A percentile compares a stretch with the other conserved stretches of the same genome.
Evolutionary conservation across 352 stramenopile species (phyloP).

Genomic region (Salisapilia sapeloensis): DNA sequence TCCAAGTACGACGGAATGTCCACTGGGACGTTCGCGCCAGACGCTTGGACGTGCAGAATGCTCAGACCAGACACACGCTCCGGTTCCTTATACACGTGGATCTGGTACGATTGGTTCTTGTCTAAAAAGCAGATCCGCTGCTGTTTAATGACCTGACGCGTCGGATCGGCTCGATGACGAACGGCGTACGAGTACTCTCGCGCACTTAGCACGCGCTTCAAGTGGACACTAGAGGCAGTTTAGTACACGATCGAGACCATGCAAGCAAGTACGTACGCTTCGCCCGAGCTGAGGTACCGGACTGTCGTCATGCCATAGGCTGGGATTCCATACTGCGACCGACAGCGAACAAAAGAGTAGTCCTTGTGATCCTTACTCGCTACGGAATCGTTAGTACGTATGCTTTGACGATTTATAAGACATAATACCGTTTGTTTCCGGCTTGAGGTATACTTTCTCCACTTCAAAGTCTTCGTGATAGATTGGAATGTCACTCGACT

Average conservation of each 20-base stretch:
- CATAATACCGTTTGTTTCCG: constrained; percentile 29
- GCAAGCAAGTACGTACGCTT: constrained; percentile 29
- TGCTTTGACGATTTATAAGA: neutral
- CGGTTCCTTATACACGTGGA: constrained; percentile 77
- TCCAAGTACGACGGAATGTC: constrained; percentile 59
- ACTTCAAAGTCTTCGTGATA: constrained; percentile 78
- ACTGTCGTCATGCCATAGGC: constrained; percentile 79
- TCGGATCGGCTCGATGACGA: constrained; percentile 47
- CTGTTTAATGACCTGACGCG: constrained; percentile 71
- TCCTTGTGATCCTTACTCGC: constrained; percentile 44
- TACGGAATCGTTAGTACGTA: neutral
- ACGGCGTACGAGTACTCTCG: constrained; percentile 76
- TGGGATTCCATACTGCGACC: constrained; percentile 68
- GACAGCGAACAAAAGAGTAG: constrained; percentile 74
- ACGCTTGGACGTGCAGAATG: constrained; percentile 65
- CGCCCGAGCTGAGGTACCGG: constrained; percentile 53
- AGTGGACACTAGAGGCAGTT: constrained; percentile 39
- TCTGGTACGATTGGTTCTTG: constrained; percentile 76
- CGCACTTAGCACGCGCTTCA: constrained; percentile 69
- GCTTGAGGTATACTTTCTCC: constrained; percentile 73
- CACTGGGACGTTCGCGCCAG: constrained; percentile 35
- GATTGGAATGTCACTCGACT: constrained; percentile 32
- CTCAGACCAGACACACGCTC: constrained; percentile 29
- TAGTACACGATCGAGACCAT: constrained; percentile 1
- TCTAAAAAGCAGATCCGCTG: constrained; percentile 78